These are phyloP conservation scores for Otatea glauca DNA, from an alignment of 176 grass and related monocot species.

Conservation along the genomic window DNA sequence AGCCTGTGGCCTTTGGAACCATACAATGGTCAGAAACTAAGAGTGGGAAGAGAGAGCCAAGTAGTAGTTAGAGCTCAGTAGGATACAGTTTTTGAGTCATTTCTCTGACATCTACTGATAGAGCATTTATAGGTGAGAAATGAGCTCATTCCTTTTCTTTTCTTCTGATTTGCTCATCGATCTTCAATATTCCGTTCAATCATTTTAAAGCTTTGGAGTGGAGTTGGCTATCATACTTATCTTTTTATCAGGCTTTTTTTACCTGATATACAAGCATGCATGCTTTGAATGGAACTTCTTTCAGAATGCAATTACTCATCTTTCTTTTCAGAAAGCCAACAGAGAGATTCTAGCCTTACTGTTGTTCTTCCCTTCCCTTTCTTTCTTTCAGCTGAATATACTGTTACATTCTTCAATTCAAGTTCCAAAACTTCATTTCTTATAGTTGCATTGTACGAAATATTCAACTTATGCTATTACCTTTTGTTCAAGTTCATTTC, in stretches of 20 bases:
- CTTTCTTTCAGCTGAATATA: neutral
- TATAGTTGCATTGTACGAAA: conserved; percentile 13
- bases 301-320: conserved; percentile 16
- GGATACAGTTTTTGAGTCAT: conserved; percentile 45
- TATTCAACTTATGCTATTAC: neutral
- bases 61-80: conserved; percentile 37
- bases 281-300: conserved; percentile 18
- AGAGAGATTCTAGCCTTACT: conserved; percentile 29
- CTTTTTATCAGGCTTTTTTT: neutral
- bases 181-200: conserved; percentile 40
- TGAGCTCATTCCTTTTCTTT: conserved; percentile 25
- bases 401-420: neutral
- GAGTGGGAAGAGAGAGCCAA: conserved; percentile 33
- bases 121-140: conserved; percentile 42
- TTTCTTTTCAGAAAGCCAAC: conserved; percentile 22
- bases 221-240: conserved; percentile 14
- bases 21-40: conserved; percentile 58
- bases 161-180: conserved; percentile 44
- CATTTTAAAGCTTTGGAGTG: conserved; percentile 45
- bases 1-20: conserved; percentile 56
- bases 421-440: neutral
- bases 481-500: conserved; percentile 16
- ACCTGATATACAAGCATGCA: conserved; percentile 11
- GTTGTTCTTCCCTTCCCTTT: neutral
- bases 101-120: conserved; percentile 55